Evolutionary conservation across 2,329 filamentous ascomycete genomes (phyloP).

Genomic region (Simplicillium aogashimaense): DNA sequence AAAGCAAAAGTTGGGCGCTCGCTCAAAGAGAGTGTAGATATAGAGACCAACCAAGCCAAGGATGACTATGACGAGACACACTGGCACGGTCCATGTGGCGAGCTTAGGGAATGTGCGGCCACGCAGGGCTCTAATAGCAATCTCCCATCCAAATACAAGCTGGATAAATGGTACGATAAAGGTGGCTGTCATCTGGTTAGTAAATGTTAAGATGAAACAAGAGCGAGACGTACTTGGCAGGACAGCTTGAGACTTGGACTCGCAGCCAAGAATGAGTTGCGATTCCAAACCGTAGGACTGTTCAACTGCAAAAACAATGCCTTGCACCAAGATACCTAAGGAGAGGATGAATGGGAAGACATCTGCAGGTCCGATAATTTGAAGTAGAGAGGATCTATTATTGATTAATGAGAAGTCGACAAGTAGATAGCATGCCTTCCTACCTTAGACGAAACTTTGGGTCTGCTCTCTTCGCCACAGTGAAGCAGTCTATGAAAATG

Average conservation of each 20-base stretch:
- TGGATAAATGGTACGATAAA: slow-evolving; percentile 59
- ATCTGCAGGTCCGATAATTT: slow-evolving; percentile 35
- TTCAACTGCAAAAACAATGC: slow-evolving; percentile 44
- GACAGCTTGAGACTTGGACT: slow-evolving; percentile 45
- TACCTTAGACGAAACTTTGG: slow-evolving; percentile 32
- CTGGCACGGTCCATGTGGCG: slow-evolving; percentile 47
- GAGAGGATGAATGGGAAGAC: slow-evolving; percentile 47
- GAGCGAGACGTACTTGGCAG: slow-evolving; percentile 39
- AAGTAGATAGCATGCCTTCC: slow-evolving; percentile 1
- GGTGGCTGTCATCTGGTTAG: slow-evolving; percentile 33
- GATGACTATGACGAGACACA: slow-evolving; percentile 42
- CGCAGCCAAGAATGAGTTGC: slow-evolving; percentile 42
- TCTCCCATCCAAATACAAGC: slow-evolving; percentile 55
- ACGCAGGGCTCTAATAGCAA: slow-evolving; percentile 43
- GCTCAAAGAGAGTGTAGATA: slow-evolving; percentile 45
- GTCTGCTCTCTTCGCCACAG: slow-evolving; percentile 29
- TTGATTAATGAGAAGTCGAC: neutral
- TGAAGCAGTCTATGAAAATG: slow-evolving; percentile 48
- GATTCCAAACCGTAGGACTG: slow-evolving; percentile 45
- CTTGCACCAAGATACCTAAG: slow-evolving; percentile 47
- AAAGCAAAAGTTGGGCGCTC: slow-evolving; percentile 51
- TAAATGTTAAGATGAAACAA: neutral
- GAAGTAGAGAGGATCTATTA: slow-evolving; percentile 25
- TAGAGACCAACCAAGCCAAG: slow-evolving; percentile 45
- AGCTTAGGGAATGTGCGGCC: slow-evolving; percentile 46